A percentile compares a stretch with the other conserved stretches of the same genome.
Conservation (phyloP, 208 protist species). For the Acanthamoeba polyphaga region DNA sequence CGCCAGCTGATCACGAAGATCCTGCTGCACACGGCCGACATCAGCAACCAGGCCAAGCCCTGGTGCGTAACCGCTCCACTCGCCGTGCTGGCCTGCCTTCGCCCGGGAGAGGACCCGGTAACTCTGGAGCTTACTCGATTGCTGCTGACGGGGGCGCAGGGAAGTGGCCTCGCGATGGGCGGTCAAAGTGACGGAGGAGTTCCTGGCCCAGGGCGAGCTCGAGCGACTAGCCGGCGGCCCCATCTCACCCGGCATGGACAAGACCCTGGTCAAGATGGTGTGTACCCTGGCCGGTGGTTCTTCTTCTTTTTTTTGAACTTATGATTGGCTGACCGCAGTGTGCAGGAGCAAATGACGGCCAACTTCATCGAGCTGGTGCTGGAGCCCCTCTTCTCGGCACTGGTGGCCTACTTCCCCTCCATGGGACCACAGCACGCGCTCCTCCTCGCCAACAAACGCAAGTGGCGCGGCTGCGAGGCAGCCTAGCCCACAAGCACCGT, state of each 20-base stretch:
- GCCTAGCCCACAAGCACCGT: no score
- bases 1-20: constrained; percentile 93
- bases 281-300: background rate
- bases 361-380: constrained; percentile 54
- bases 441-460: background rate
- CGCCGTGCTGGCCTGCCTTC: no score
- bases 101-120: no score
- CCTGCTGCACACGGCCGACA: constrained; percentile 96
- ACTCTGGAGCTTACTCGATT: no score
- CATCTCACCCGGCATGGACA: background rate
- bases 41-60: constrained; percentile 95
- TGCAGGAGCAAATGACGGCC: constrained; percentile 27
- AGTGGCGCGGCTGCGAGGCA: background rate
- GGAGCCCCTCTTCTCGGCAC: background rate
- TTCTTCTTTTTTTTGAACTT: background rate
- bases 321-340: background rate
- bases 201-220: constrained; percentile 16
- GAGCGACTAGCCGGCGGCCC: background rate
- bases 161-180: constrained; percentile 12
- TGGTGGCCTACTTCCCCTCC: background rate
- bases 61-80: constrained; percentile 76
- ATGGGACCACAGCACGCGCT: background rate
- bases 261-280: background rate
- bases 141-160: constrained; percentile 78
- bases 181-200: constrained; percentile 23